A percentile compares a stretch with the other conserved stretches of the same genome.
Conservation (phyloP, 2,329 filamentous ascomycete species). For the Aspergillus viridinutans region DNA sequence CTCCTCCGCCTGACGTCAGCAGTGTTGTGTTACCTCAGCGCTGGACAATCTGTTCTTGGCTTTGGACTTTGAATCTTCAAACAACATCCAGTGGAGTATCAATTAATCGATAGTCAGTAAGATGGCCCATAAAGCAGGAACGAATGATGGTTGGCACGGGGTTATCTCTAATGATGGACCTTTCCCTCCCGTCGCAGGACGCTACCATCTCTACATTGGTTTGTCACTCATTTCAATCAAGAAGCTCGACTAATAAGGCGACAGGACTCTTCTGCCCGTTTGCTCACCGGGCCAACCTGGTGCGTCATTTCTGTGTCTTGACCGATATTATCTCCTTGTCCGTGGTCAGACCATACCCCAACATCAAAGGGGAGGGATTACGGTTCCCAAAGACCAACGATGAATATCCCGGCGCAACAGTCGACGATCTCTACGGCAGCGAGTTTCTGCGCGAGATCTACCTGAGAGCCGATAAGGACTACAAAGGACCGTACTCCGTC, state of each 20-base stretch:
- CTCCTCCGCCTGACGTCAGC: neutral
- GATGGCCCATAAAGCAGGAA: slow-evolving; percentile 19
- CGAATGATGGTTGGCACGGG: slow-evolving; percentile 46
- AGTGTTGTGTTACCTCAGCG: neutral
- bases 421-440: slow-evolving; percentile 57
- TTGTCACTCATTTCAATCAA: neutral
- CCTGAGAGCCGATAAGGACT: slow-evolving; percentile 57
- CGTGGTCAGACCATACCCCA: slow-evolving; percentile 63
- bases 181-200: slow-evolving; percentile 48
- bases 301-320: slow-evolving; percentile 56
- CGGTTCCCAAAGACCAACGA: slow-evolving; percentile 51
- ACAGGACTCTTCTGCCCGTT: slow-evolving; percentile 58
- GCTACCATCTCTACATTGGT: slow-evolving; percentile 55
- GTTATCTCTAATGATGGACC: slow-evolving; percentile 44
- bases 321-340: slow-evolving; percentile 52
- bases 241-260: neutral
- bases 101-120: neutral
- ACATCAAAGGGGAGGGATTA: slow-evolving; percentile 60
- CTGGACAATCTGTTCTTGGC: neutral
- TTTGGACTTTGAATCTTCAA: neutral
- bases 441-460: slow-evolving; percentile 60
- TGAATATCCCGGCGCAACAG: slow-evolving; percentile 56
- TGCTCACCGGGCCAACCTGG: slow-evolving; percentile 57
- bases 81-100: neutral
- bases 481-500: slow-evolving; percentile 59